These are phyloP conservation scores for Cicer judaicum DNA, from an alignment of 306 rosid species.

Conservation along the genomic window DNA sequence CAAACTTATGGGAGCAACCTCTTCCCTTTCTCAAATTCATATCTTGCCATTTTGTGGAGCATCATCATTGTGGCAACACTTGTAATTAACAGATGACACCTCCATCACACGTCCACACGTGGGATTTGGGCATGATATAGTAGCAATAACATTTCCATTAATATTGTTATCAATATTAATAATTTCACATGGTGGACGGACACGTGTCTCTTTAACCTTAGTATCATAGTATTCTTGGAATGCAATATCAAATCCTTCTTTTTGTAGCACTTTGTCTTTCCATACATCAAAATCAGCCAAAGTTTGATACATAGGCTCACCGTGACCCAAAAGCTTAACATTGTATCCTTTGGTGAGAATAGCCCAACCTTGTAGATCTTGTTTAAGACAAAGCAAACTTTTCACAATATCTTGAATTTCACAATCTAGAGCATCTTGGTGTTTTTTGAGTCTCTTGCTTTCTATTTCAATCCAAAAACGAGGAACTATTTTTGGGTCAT, in stretches of 20 bases:
- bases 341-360: slow-evolving; percentile 45
- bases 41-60: slow-evolving; percentile 18
- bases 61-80: slow-evolving; percentile 49
- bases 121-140: slow-evolving; percentile 51
- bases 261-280: slow-evolving; percentile 41
- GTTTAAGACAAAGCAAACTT: slow-evolving; percentile 44
- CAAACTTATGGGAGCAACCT: slow-evolving; percentile 3
- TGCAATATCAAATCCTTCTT: slow-evolving; percentile 45
- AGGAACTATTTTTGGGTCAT: slow-evolving; percentile 33
- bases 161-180: slow-evolving; percentile 22
- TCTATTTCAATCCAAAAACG: slow-evolving; percentile 54
- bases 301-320: slow-evolving; percentile 45
- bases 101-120: slow-evolving; percentile 52
- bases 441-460: slow-evolving; percentile 49
- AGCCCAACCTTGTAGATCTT: slow-evolving; percentile 49
- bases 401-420: slow-evolving; percentile 46
- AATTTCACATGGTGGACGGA: slow-evolving; percentile 33
- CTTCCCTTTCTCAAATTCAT: slow-evolving; percentile 3
- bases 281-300: slow-evolving; percentile 45
- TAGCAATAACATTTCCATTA: slow-evolving; percentile 38
- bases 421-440: slow-evolving; percentile 37
- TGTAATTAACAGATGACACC: slow-evolving; percentile 45
- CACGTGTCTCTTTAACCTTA: slow-evolving; percentile 34
- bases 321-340: slow-evolving; percentile 44
- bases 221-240: slow-evolving; percentile 40